These are phyloP conservation scores for Ramularia collo-cygni DNA, from an alignment of 2,329 filamentous ascomycete genomes.

Conservation along the genomic window DNA sequence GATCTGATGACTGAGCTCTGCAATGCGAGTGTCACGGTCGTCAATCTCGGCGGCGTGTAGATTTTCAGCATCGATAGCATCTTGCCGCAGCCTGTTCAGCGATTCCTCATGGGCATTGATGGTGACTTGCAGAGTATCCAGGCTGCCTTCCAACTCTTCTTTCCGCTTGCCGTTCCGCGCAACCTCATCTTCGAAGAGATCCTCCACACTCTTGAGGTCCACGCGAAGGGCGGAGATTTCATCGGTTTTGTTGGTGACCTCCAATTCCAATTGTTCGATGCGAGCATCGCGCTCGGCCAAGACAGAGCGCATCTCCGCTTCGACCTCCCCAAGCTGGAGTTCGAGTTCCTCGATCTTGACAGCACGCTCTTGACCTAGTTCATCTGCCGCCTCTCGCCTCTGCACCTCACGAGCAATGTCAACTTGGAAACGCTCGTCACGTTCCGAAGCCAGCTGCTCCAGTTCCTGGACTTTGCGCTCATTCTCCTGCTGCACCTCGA, in stretches of 20 bases:
- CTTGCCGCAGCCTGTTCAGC: conserved; percentile 22
- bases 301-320: conserved; percentile 22
- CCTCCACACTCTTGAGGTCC: conserved; percentile 21
- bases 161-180: conserved; percentile 14
- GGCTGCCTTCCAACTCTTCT: conserved; percentile 24
- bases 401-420: conserved; percentile 35
- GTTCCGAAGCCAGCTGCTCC: conserved; percentile 32
- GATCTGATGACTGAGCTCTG: conserved; percentile 25
- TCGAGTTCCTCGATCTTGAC: conserved; percentile 32
- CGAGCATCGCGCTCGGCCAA: conserved; percentile 27
- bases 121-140: conserved; percentile 19
- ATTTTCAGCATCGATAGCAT: conserved; percentile 18
- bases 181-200: conserved; percentile 12
- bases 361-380: conserved; percentile 29
- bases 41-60: conserved; percentile 28
- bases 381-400: conserved; percentile 34
- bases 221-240: conserved; percentile 24
- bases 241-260: conserved; percentile 18
- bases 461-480: conserved; percentile 34
- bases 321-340: conserved; percentile 29
- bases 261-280: conserved; percentile 24
- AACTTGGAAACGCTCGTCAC: conserved; percentile 33
- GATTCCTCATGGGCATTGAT: conserved; percentile 20
- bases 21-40: conserved; percentile 29
- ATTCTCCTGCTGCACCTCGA: conserved; percentile 39